These are phyloP conservation scores for Melaleuca alternifolia DNA, from an alignment of 345 rosid genomes.

Conservation along the genomic window DNA sequence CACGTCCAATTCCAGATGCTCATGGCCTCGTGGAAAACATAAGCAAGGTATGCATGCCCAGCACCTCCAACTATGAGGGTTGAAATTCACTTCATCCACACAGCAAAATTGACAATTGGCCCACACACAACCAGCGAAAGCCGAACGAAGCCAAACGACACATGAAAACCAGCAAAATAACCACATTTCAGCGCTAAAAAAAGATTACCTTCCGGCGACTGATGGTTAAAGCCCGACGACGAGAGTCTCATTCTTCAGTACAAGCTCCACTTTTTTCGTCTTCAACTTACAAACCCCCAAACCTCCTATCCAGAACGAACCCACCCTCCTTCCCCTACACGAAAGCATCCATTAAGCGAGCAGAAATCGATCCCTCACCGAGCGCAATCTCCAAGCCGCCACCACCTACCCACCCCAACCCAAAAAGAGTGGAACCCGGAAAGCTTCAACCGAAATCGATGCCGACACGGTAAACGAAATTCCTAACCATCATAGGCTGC, in stretches of 20 bases:
- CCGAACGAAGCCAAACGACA: background rate
- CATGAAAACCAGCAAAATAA: background rate
- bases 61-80: background rate
- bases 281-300: background rate
- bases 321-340: background rate
- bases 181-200: background rate
- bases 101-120: background rate
- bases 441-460: slow-evolving; percentile 14
- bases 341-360: background rate
- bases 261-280: slow-evolving; percentile 1
- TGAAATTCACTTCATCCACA: background rate
- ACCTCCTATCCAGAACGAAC: background rate
- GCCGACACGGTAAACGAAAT: slow-evolving; percentile 8
- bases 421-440: background rate
- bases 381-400: background rate
- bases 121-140: background rate
- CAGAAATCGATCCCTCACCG: background rate
- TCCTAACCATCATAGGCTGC: slow-evolving; percentile 13
- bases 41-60: background rate
- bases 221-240: slow-evolving; percentile 41
- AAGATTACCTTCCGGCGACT: slow-evolving; percentile 38
- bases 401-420: background rate
- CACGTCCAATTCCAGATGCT: background rate
- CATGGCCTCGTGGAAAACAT: background rate
- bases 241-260: slow-evolving; percentile 39